Base-by-base conservation (phyloP, 768 basidiomycete species). In the Leccinum disarticulatum region DNA sequence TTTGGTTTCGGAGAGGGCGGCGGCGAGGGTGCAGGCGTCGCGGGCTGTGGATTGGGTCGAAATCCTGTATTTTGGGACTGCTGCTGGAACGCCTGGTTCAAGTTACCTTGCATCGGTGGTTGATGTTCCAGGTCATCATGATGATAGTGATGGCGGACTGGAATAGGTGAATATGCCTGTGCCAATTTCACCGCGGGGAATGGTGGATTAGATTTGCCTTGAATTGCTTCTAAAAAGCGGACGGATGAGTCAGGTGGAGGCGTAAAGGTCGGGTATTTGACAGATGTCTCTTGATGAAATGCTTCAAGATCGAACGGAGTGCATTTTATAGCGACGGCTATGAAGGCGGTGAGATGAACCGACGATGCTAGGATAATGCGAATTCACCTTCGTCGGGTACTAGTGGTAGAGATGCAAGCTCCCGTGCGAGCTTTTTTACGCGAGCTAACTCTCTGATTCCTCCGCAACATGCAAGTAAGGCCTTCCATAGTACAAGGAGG, bases 221-320 rank as follows among this genome's bases (percentile, higher is more conserved):
- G 54, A 33, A 64, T n/a, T 49, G 58, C 30, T 25, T 70, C 73
- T 28, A 73, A 59, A 19, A 59, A 47, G 43, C 74, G 74, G 43
- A 74, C 65, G 50, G 79, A 71, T 22, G 79, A 73, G 52, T 70
- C 70, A 27, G 80, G 78, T 3, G 88, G 85, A 14, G 91, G 82
- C 0, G 82, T 80, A 73, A 98, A 98, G 0, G 97, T 96, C 3
- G 97, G 97, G 68, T 98, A 99, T 75, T 99, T 99, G 64, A 93
- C 87, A 8, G 90, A 84, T 11, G 91, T 95, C 74, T 99, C 97
- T 71, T 87, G 85, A 25, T 90, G 87, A 74, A 97, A 99, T 9
- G 83, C 79, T 61, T 94, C 87, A 54, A 98, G 88, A 73, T 98
- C 97, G 52, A 94, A 76, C 3, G 97, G 95, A 0, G 91, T 87